phyloP scores from a whole-genome alignment of 352 stramenopile genomes.

The Globisporangium splendens region DNA sequence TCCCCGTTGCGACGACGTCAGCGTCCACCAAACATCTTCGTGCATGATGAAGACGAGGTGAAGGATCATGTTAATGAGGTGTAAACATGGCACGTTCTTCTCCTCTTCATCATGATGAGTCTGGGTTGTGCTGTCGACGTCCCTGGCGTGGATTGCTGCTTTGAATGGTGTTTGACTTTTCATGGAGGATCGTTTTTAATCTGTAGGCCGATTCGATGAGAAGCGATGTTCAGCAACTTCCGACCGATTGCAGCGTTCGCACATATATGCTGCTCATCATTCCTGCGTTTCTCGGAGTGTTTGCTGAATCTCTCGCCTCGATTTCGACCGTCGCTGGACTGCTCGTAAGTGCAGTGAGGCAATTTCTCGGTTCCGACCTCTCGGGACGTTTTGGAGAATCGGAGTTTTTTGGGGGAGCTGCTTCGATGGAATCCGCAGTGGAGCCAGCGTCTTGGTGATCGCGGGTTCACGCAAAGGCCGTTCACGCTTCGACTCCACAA shows the following conservation, averaged over 20 bases:
- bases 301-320: slow-evolving; percentile 25
- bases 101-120: not conserved
- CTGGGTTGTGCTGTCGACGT: not conserved
- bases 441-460: slow-evolving; percentile 9
- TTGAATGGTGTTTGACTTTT: not conserved
- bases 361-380: slow-evolving; percentile 67
- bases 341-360: slow-evolving; percentile 49
- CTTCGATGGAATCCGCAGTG: slow-evolving; percentile 10
- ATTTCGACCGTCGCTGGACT: slow-evolving; percentile 49
- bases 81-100: slow-evolving; percentile 16
- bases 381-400: slow-evolving; percentile 16
- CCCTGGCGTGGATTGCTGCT: too few species aligned
- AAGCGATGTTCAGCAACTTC: not conserved
- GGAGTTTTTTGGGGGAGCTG: slow-evolving; percentile 1
- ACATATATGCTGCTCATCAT: not conserved
- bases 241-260: not conserved
- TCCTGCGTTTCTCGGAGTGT: slow-evolving; percentile 25
- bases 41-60: slow-evolving; percentile 18
- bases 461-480: not conserved
- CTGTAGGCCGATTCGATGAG: not conserved
- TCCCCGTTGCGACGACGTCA: slow-evolving; percentile 37
- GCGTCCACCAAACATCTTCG: slow-evolving; percentile 19
- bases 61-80: slow-evolving; percentile 25
- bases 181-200: not conserved
- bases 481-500: not conserved